phyloP scores from a whole-genome alignment of 2,329 filamentous ascomycete genomes.

The Botrytis porri region DNA sequence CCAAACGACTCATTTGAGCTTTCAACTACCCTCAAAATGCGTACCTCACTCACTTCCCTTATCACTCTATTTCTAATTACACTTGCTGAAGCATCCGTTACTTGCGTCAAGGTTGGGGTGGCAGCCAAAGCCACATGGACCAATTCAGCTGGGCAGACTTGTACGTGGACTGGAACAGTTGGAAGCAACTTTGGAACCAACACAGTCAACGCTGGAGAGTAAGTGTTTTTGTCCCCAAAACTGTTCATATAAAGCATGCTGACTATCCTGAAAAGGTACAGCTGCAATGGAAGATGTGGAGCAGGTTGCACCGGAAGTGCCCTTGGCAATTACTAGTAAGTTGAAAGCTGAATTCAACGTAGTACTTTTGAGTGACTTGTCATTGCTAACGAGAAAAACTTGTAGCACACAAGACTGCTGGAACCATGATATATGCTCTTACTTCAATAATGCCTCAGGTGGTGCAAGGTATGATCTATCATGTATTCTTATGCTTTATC shows the following conservation, averaged over 20 bases:
- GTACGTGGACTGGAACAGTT: slow-evolving; percentile 45
- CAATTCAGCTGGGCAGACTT: slow-evolving; percentile 43
- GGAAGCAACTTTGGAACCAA: slow-evolving; percentile 50
- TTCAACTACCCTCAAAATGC: neutral
- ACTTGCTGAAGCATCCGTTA: slow-evolving; percentile 33
- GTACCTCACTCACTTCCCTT: neutral
- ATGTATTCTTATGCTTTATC: neutral
- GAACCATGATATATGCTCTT: slow-evolving; percentile 51
- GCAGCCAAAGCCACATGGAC: slow-evolving; percentile 48
- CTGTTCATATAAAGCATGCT: neutral
- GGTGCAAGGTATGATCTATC: slow-evolving; percentile 43
- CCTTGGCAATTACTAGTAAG: slow-evolving; percentile 45
- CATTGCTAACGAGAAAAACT: neutral
- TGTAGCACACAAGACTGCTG: slow-evolving; percentile 48
- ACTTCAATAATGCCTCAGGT: slow-evolving; percentile 48
- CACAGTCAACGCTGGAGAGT: slow-evolving; percentile 44
- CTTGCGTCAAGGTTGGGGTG: slow-evolving; percentile 42
- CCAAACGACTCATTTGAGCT: neutral
- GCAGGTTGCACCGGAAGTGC: slow-evolving; percentile 45
- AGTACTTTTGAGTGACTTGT: neutral
- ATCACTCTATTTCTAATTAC: neutral
- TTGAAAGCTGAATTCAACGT: neutral
- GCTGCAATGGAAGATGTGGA: slow-evolving; percentile 49
- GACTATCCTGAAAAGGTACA: slow-evolving; percentile 42
- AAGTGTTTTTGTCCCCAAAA: slow-evolving; percentile 25